Evolutionary conservation across 495 filamentous ascomycete genomes (phyloP), one percentile per base, ranked within the genome.

Genomic region (Neurospora tetraspora): DNA sequence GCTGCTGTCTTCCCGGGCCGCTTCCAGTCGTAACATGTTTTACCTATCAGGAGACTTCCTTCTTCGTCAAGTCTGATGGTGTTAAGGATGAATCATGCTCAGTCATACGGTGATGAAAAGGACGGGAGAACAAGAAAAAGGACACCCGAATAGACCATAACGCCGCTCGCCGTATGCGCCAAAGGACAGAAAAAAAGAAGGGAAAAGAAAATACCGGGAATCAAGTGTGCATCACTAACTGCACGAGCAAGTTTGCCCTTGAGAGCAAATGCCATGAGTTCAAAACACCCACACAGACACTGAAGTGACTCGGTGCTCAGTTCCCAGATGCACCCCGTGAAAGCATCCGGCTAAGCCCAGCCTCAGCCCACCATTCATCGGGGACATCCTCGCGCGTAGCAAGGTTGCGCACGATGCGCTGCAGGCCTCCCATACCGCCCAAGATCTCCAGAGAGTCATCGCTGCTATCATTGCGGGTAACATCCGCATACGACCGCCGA

Each of bases 361-460:
- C 90, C 74, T 88, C 87, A 68, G 86, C 87, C 92, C 92, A 95
- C 89, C 90, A 93, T 69, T 90, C 87, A 68, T 93, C 91, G 0
- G 91, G 90, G 73, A 94, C 89, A 76, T 93, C 90, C 75, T 90
- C 86, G 10, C 91, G 83, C 11, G 88, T 83, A 68, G 89, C 87
- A 73, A 94, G 84, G 38, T 88, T 84, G 74, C 88, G 85, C 71
- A 94, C 82, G 27, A 95, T 89, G 39, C 86, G 83, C 74, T 91
- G 90, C 89, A 93, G 90, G 43, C 88, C 87, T 6, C 83, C 85
- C 42, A 91, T 81, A 76, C 89, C 88, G 37, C 82, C 82, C 1
- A 79, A 23, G 5, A 77, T 39, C 59, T 77, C 73, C 68, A 78
- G 47, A 5, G 75, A 72, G n/a, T 80, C 77, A 8, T 82, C 84